Evolutionary conservation across 768 basidiomycete species (phyloP), one percentile per base, ranked within the genome.

Genomic region (Lactarius vividus): DNA sequence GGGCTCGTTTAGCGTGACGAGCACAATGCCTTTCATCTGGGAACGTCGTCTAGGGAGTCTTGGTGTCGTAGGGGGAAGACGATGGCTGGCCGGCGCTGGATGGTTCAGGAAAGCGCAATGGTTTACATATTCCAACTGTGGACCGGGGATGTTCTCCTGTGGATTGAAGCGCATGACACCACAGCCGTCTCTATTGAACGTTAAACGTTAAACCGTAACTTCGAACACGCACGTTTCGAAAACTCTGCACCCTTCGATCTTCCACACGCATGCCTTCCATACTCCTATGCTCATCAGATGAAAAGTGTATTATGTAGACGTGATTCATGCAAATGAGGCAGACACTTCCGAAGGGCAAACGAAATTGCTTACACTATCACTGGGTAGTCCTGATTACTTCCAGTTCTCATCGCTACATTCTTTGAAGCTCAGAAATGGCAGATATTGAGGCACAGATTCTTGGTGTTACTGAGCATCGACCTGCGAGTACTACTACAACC

Each of bases 11-110:
- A 93, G 77, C 0, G 85, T 85, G 61, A 93, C 77, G 33, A 94
- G 82, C 0, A 90, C 89, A 67, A 92, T 93, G 1, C 88, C 88
- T 78, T 88, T 92, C 83, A 88, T 62, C 81, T 83, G 2, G 88
- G 84, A 16, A 76, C 69, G 29, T 82, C 80, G 2, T 76, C 83
- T 15, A 83, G 81, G 62, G 79, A 79, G 72, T 90, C 89, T 57
- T 83, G 81, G 72, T 87, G 83, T 70, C 92, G 88, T 0, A 83
- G 78, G 15, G 87, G 88, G 33, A 90, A 79, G 1, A 75, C 68
- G 49, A 94, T 78, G n/a, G 68, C 72, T 92, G 86, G 7, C 91
- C 26, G 44, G 20, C 20, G 72, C 52, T 7, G 55, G 4, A 33
- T 57, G n/a, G 37, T 13, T 44, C 31, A 56, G 6, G 53, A 69